These are phyloP conservation scores for Persicaria tinctoria DNA, from an alignment of 148 eudicot genomes.

Conservation along the genomic window DNA sequence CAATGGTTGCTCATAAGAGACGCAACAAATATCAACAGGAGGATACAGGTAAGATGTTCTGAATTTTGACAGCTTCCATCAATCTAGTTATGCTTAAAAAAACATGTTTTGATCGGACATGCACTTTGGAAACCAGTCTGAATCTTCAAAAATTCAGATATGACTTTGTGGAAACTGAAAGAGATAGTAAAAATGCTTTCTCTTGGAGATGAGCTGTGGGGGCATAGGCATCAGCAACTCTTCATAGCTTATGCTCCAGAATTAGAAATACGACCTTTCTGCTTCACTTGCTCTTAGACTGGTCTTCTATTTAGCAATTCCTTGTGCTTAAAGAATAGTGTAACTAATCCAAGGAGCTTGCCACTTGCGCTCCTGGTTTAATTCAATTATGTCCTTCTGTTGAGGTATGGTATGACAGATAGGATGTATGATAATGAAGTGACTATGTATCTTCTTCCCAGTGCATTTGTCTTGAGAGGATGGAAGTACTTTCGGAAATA, in stretches of 20 bases:
- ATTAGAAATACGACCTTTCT: neutral
- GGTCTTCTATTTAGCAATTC: neutral
- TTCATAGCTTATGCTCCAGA: neutral
- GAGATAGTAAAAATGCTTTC: neutral
- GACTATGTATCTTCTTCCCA: neutral
- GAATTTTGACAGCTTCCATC: neutral
- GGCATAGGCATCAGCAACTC: neutral
- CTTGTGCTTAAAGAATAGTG: neutral
- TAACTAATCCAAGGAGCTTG: neutral
- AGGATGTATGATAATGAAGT: neutral
- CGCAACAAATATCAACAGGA: constrained; percentile 34
- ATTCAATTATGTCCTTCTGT: neutral
- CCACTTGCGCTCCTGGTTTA: neutral
- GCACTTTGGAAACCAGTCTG: neutral
- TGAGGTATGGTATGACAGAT: neutral
- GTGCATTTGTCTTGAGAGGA: neutral
- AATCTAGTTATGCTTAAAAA: neutral
- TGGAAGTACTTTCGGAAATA: neutral
- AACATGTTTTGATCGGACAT: neutral
- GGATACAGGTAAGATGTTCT: constrained; percentile 34
- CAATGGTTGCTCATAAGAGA: constrained; percentile 70
- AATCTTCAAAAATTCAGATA: neutral
- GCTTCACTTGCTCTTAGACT: constrained; percentile 4
- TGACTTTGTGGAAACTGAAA: neutral
- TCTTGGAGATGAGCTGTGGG: neutral